Conservation (phyloP, 257 asterid genomes). For the Cordia subcordata region DNA sequence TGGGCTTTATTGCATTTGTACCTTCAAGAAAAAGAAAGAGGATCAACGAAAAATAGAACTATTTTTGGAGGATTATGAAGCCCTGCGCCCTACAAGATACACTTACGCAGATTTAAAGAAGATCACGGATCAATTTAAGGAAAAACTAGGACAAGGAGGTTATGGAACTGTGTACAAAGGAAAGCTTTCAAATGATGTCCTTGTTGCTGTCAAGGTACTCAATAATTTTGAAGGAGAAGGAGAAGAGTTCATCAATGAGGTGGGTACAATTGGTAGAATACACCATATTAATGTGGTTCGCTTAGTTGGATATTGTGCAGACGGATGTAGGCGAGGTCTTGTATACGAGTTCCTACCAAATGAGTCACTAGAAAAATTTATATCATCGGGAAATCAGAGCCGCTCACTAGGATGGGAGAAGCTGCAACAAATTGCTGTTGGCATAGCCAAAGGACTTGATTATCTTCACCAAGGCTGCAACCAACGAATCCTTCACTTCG, state of each 20-base stretch:
- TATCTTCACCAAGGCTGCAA: constrained; percentile 61
- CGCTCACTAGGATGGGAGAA: constrained; percentile 55
- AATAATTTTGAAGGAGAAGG: constrained; percentile 60
- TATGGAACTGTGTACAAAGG: constrained; percentile 66
- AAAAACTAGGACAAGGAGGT: constrained; percentile 58
- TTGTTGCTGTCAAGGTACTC: constrained; percentile 61
- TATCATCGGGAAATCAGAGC: constrained; percentile 40
- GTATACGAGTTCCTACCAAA: constrained; percentile 61
- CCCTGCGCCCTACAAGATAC: constrained; percentile 52
- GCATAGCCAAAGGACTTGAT: constrained; percentile 61
- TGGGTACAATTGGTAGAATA: constrained; percentile 60
- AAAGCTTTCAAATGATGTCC: constrained; percentile 46
- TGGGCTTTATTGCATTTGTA: neutral
- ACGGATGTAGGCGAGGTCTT: constrained; percentile 57
- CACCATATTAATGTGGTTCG: constrained; percentile 70
- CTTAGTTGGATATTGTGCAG: constrained; percentile 67
- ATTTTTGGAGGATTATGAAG: constrained; percentile 59
- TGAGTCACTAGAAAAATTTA: constrained; percentile 44
- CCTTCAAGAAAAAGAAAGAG: constrained; percentile 18
- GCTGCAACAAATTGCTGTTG: constrained; percentile 41
- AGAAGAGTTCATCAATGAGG: constrained; percentile 69
- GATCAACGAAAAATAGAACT: constrained; percentile 32
- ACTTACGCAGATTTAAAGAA: constrained; percentile 51
- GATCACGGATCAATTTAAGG: constrained; percentile 44
- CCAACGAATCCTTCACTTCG: constrained; percentile 13